Base-by-base conservation (phyloP, 225 moss, liverwort and hornwort species). In the Neckera pumila region DNA sequence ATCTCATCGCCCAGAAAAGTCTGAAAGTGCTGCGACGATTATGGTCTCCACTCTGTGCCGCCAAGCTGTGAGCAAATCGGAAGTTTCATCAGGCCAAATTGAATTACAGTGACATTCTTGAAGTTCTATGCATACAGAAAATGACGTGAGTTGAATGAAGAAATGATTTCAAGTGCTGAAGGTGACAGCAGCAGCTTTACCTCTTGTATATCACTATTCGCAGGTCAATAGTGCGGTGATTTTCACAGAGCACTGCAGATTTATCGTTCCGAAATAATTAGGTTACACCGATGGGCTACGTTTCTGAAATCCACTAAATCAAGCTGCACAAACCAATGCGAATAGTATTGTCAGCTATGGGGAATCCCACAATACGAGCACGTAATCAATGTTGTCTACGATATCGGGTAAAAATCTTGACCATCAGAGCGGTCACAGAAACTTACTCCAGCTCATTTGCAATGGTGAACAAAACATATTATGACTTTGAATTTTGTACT, bases 291-390 rank as follows among this genome's bases (percentile, higher is more conserved):
- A 74, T 64, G 71, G 43, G 95, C 91, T 62, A 95, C 89, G 83
- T 85, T 89, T 77, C 93, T 93, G 61, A 95, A 93, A 76, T 95
- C 95, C 88, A 89, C 89, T 81, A 89, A 53, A 87, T 93, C 91
- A 70, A 95, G 92, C 95, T 95, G 92, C 91, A 33, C 54, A 84
- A 42, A 72, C 71, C 83, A 91, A 84, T 64, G n/a, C 64, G 31
- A 71, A 47, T 25, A 86, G 12, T 42, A 8, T 86, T 79, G 61
- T 90, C 80, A 91, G 87, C 70, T 87, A 60, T 65, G 14, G 82
- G 42, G 51, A 58, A 30, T 10, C 83, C 59, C 59, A 14, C 4
- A 12, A 73, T 47, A 76, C 49, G 86, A 80, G 58, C 87, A 60
- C 25, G 56, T 56, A 56, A 57, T 43, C 36, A 72, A 58, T 66